Evolutionary conservation across 2,329 filamentous ascomycete species (phyloP).

Genomic region (Capronia epimyces): DNA sequence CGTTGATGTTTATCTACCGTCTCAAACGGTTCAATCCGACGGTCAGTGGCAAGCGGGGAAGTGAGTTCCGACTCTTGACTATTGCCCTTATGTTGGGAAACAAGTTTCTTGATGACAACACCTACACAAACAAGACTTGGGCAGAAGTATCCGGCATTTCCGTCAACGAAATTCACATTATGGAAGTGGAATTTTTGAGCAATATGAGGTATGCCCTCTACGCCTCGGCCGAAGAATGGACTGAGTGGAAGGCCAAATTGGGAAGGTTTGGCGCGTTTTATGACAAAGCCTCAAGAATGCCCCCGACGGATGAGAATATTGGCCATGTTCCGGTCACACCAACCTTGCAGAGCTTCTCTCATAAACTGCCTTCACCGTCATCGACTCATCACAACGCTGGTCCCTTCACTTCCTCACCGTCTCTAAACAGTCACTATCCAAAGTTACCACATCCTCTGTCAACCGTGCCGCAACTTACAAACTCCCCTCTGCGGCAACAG

Average conservation of each 20-base stretch:
- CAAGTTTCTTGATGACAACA: constrained; percentile 98
- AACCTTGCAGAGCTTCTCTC: constrained; percentile 35
- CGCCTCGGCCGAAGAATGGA: constrained; percentile 81
- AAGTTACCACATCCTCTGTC: constrained; percentile 25
- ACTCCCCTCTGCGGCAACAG: constrained; percentile 24
- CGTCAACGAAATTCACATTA: constrained; percentile 92
- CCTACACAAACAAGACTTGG: constrained; percentile 99
- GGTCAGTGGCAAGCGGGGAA: constrained; percentile 86
- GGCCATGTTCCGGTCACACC: constrained; percentile 25
- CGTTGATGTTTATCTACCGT: constrained; percentile 85
- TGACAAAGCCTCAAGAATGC: constrained; percentile 57
- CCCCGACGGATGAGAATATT: constrained; percentile 28
- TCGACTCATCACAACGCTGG: constrained; percentile 20
- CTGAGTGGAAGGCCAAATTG: constrained; percentile 76
- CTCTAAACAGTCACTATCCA: constrained; percentile 19
- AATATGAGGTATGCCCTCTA: constrained; percentile 95
- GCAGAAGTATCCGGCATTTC: constrained; percentile 93
- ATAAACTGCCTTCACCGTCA: constrained; percentile 29
- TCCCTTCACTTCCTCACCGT: constrained; percentile 9
- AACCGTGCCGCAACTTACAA: constrained; percentile 18
- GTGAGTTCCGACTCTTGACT: constrained; percentile 86
- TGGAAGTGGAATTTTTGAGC: constrained; percentile 99
- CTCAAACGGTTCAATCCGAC: constrained; percentile 83
- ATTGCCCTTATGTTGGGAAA: constrained; percentile 97
- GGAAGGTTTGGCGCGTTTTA: constrained; percentile 79